These are phyloP conservation scores for Penicillium sp. DNA, from an alignment of 2,329 filamentous ascomycete species.

Conservation along the genomic window DNA sequence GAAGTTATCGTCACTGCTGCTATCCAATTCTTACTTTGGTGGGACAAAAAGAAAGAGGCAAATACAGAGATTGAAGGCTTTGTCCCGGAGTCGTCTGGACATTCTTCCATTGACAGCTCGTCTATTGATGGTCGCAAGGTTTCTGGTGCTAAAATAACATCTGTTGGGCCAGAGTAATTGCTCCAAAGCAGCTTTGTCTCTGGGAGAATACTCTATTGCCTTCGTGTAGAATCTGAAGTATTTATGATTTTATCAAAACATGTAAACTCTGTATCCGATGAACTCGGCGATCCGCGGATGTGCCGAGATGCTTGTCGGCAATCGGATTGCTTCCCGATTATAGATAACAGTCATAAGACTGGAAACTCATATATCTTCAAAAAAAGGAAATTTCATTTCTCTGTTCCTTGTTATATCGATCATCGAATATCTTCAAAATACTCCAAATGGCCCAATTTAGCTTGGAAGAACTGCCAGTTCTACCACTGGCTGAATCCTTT, in stretches of 20 bases:
- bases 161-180: not conserved
- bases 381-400: too few relatives aligned
- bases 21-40: not conserved
- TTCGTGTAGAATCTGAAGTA: not conserved
- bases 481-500: conserved; percentile 11
- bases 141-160: not conserved
- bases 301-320: not conserved
- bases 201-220: not conserved
- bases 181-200: not conserved
- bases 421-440: too few relatives aligned
- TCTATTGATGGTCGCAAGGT: not conserved
- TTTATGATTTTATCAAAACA: too few relatives aligned
- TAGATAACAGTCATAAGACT: not conserved
- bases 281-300: not conserved
- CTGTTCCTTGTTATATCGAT: too few relatives aligned
- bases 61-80: not conserved
- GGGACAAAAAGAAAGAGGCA: conserved; percentile 2
- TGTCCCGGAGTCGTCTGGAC: not conserved
- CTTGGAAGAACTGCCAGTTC: not conserved
- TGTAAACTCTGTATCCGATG: too few relatives aligned
- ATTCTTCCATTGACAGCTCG: not conserved
- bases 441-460: too few relatives aligned
- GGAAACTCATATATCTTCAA: not conserved
- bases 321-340: not conserved
- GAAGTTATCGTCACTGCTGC: not conserved